Evolutionary conservation across 2,329 filamentous ascomycete genomes (phyloP).

Genomic region (Emericellopsis cladophorae): DNA sequence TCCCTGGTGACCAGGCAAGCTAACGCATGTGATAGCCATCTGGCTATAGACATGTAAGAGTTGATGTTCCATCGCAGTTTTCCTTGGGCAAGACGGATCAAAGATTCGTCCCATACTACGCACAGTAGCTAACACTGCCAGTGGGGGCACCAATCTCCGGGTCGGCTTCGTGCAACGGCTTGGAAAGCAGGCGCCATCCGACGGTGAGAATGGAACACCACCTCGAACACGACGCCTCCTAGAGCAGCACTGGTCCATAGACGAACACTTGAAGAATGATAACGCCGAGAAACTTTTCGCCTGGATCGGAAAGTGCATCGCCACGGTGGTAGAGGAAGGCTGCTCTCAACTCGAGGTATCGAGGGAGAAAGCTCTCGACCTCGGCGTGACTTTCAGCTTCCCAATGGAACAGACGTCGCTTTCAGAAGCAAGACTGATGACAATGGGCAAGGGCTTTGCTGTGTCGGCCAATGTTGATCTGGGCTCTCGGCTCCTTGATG

Average conservation of each 20-base stretch:
- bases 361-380: constrained; percentile 34
- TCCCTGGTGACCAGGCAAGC: constrained; percentile 32
- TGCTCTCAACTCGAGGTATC: constrained; percentile 28
- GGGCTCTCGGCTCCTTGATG: constrained; percentile 42
- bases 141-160: constrained; percentile 56
- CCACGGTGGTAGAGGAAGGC: constrained; percentile 53
- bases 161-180: constrained; percentile 55
- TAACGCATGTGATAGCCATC: constrained; percentile 29
- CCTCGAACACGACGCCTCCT: constrained; percentile 42
- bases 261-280: constrained; percentile 59
- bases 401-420: constrained; percentile 54
- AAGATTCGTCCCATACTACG: neutral
- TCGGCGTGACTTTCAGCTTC: constrained; percentile 61
- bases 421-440: constrained; percentile 49
- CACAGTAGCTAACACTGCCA: constrained; percentile 13
- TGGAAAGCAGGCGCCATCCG: constrained; percentile 15
- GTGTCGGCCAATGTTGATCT: constrained; percentile 49
- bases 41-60: constrained; percentile 54
- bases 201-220: constrained; percentile 1
- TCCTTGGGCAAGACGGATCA: neutral
- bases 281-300: constrained; percentile 63
- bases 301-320: constrained; percentile 74
- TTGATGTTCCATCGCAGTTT: neutral
- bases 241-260: constrained; percentile 64
- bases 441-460: constrained; percentile 61